phyloP scores from a whole-genome alignment of 305 asterid species.

The Plantago coronopus region DNA sequence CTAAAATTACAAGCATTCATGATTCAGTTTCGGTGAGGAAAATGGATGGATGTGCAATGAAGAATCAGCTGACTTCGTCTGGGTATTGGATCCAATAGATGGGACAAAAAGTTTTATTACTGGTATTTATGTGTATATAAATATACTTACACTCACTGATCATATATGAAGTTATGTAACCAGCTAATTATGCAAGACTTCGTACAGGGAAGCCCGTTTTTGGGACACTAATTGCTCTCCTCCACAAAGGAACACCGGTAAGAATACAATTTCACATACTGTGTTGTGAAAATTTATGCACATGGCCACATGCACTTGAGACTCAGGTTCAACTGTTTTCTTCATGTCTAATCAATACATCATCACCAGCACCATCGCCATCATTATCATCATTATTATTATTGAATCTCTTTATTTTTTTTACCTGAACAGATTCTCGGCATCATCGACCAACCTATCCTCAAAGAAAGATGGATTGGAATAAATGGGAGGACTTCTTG shows the following conservation, averaged over 20 bases:
- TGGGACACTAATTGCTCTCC: conserved; percentile 88
- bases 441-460: conserved; percentile 83
- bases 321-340: conserved; percentile 1
- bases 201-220: conserved; percentile 80
- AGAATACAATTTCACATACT: conserved; percentile 29
- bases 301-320: background rate
- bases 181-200: conserved; percentile 14
- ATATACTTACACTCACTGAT: conserved; percentile 9
- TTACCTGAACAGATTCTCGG: conserved; percentile 69
- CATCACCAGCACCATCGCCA: no score
- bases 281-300: conserved; percentile 20
- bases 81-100: conserved; percentile 97
- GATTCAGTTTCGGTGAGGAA: conserved; percentile 82
- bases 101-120: conserved; percentile 97
- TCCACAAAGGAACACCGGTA: conserved; percentile 88
- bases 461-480: conserved; percentile 94
- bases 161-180: conserved; percentile 23
- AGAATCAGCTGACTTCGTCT: conserved; percentile 71
- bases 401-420: background rate
- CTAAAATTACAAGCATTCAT: conserved; percentile 4
- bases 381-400: no score
- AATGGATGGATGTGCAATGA: conserved; percentile 80
- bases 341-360: background rate
- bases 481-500: conserved; percentile 66
- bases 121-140: conserved; percentile 35